A percentile compares a stretch with the other conserved stretches of the same genome.
phyloP scores from a whole-genome alignment of 2,329 filamentous ascomycete genomes.

The Diaporthe nobilis region DNA sequence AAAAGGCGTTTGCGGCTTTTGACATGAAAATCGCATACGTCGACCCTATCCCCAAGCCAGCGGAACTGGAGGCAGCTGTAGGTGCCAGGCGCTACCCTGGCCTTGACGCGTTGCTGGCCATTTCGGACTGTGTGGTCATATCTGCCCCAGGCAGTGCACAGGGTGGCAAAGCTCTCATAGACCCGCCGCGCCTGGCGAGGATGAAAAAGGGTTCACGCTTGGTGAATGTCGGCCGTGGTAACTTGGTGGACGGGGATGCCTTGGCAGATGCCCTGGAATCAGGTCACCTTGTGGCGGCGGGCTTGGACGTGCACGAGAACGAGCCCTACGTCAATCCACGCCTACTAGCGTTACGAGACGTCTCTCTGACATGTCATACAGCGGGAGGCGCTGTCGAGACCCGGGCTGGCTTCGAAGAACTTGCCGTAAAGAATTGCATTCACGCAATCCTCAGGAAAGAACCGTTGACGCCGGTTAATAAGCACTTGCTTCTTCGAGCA shows the following conservation, averaged over 20 bases:
- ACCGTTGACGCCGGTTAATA: constrained; percentile 66
- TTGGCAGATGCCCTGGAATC: constrained; percentile 61
- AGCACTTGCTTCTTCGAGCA: constrained; percentile 58
- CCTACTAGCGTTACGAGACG: constrained; percentile 50
- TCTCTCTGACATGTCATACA: constrained; percentile 66
- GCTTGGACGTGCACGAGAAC: constrained; percentile 66
- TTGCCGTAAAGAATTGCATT: constrained; percentile 68
- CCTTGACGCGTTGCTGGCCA: constrained; percentile 61
- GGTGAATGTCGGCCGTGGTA: constrained; percentile 70
- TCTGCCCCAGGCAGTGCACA: constrained; percentile 61
- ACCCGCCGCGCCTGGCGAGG: constrained; percentile 54
- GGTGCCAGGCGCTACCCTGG: constrained; percentile 57
- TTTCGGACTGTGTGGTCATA: constrained; percentile 64
- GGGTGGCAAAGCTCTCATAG: constrained; percentile 58
- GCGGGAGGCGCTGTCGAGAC: constrained; percentile 69
- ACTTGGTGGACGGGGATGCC: constrained; percentile 65
- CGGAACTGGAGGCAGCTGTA: constrained; percentile 58
- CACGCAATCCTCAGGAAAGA: constrained; percentile 60
- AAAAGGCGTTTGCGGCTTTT: constrained; percentile 67
- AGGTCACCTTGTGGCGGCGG: constrained; percentile 60
- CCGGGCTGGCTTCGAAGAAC: constrained; percentile 65
- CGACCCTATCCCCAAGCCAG: constrained; percentile 59
- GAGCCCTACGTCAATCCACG: constrained; percentile 61
- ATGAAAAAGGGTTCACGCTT: constrained; percentile 67
- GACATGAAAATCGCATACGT: constrained; percentile 71